A percentile compares a stretch with the other conserved stretches of the same genome.
phyloP scores from a whole-genome alignment of 2,329 filamentous ascomycete species.

The Penicillium carneum region DNA sequence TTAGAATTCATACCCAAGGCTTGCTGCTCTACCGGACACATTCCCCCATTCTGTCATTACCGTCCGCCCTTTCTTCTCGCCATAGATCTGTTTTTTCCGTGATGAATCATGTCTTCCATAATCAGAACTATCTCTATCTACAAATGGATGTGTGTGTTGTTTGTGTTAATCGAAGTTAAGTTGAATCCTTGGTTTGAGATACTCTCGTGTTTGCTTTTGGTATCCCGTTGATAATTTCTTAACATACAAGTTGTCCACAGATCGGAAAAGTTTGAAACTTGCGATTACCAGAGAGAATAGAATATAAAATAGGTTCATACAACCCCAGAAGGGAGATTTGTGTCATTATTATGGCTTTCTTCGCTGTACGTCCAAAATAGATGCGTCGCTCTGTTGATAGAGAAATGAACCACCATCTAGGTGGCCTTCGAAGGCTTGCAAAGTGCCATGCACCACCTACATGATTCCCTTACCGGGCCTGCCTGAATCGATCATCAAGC shows the following conservation, averaged over 20 bases:
- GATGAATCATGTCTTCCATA: constrained; percentile 22
- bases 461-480: background rate
- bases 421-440: background rate
- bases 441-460: background rate
- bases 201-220: background rate
- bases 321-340: background rate
- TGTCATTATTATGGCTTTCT: background rate
- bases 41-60: constrained; percentile 18
- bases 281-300: background rate
- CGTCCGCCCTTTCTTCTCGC: background rate
- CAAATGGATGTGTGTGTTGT: constrained; percentile 7
- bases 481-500: background rate
- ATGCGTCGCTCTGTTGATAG: background rate
- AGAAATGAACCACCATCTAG: background rate
- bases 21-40: constrained; percentile 9
- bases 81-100: constrained; percentile 18
- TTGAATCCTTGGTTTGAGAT: background rate
- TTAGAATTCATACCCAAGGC: constrained; percentile 26
- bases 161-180: constrained; percentile 12
- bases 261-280: background rate
- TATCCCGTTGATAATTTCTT: background rate
- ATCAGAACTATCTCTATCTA: constrained; percentile 14
- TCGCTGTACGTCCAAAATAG: background rate
- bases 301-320: background rate
- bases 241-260: constrained; percentile 6